A percentile compares a stretch with the other conserved stretches of the same genome.
Conservation (phyloP, 2,329 filamentous ascomycete species). For the Clarireedia sp. region DNA sequence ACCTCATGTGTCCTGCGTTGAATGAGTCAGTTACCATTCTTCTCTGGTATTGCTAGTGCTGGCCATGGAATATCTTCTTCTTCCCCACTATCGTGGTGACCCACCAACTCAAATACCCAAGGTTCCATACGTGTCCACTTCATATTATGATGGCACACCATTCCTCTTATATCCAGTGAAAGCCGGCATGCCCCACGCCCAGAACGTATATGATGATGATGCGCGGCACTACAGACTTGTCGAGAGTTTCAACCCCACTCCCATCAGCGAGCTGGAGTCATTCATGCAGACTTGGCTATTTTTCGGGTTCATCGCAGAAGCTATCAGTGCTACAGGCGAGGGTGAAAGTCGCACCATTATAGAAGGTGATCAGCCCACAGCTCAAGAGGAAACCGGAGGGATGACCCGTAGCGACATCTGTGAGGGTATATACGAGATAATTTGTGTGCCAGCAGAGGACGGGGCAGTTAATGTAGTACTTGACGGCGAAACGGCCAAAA, state of each 20-base stretch:
- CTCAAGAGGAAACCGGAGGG: background rate
- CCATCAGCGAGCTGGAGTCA: slow-evolving; percentile 18
- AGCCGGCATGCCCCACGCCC: slow-evolving; percentile 13
- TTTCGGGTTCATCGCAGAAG: slow-evolving; percentile 29
- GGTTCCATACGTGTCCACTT: slow-evolving; percentile 21
- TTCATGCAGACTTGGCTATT: slow-evolving; percentile 32
- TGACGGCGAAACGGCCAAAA: background rate
- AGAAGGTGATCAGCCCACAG: background rate
- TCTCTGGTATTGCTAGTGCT: no score
- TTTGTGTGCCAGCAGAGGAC: background rate
- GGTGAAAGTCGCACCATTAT: no score
- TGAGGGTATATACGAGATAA: slow-evolving; percentile 4
- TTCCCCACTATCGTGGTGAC: slow-evolving; percentile 8
- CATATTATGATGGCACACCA: slow-evolving; percentile 24
- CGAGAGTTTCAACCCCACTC: slow-evolving; percentile 17
- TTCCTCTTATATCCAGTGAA: slow-evolving; percentile 24
- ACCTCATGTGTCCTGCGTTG: no score
- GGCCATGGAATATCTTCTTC: slow-evolving; percentile 14
- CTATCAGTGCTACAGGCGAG: slow-evolving; percentile 17
- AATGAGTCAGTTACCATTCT: no score
- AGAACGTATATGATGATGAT: background rate
- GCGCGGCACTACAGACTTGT: slow-evolving; percentile 6
- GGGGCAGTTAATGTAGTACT: background rate
- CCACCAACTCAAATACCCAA: slow-evolving; percentile 13
- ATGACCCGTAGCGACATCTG: background rate